Conservation (phyloP, 2,329 filamentous ascomycete genomes). For the Chaetomiaceae sp. region DNA sequence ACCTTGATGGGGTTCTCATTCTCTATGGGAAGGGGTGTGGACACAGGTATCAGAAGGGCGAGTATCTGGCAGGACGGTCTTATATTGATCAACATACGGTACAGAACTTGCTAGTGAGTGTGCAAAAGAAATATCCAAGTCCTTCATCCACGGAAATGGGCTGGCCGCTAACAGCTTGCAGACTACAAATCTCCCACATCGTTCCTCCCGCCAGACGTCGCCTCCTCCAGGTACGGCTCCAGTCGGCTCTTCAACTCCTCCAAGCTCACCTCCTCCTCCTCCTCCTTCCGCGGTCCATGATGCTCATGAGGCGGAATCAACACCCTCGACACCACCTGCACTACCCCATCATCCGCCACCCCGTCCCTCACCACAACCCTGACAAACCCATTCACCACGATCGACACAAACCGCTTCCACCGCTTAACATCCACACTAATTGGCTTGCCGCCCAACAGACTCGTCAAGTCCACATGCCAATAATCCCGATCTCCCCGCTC, state of each 20-base stretch:
- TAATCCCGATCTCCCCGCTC: constrained; percentile 22
- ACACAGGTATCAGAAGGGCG: too few species aligned
- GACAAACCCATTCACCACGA: constrained; percentile 71
- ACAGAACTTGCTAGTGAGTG: too few species aligned
- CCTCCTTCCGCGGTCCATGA: constrained; percentile 35
- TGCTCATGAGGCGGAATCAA: constrained; percentile 68
- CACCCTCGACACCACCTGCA: constrained; percentile 70
- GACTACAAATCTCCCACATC: constrained; percentile 9
- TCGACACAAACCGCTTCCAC: constrained; percentile 62
- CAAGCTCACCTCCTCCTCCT: constrained; percentile 45
- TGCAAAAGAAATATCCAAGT: background rate
- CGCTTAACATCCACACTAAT: constrained; percentile 67
- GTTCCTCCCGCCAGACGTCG: background rate
- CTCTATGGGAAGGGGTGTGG: too few species aligned
- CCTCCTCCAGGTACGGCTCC: constrained; percentile 21
- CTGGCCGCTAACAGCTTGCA: too few species aligned
- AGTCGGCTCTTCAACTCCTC: constrained; percentile 23
- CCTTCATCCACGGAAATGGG: too few species aligned
- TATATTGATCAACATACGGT: too few species aligned
- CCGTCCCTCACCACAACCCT: constrained; percentile 65
- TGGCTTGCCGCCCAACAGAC: constrained; percentile 61
- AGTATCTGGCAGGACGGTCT: too few species aligned
- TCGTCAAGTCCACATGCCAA: constrained; percentile 64
- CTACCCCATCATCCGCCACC: constrained; percentile 72
- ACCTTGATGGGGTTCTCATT: constrained; percentile 34